A percentile compares a stretch with the other conserved stretches of the same genome.
phyloP scores from a whole-genome alignment of 345 rosid genomes.

The Nasturtium officinale region DNA sequence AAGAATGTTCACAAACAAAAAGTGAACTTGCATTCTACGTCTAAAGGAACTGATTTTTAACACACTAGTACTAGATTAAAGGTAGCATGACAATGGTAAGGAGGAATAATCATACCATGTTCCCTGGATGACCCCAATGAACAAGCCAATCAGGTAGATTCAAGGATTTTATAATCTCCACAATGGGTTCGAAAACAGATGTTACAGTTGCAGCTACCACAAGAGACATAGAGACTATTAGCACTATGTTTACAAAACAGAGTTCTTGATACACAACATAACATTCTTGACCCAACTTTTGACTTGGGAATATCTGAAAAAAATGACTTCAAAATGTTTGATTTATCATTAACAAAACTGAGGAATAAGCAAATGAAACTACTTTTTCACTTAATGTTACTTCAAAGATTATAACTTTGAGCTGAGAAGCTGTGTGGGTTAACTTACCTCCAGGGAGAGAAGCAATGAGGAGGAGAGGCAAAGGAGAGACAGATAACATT shows the following conservation, averaged over 20 bases:
- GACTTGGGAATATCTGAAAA: neutral
- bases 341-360: no score
- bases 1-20: no score
- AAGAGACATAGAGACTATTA: slow-evolving; percentile 14
- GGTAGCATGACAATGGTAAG: neutral
- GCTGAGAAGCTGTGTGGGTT: neutral
- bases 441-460: slow-evolving; percentile 85
- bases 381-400: neutral
- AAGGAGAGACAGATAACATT: slow-evolving; percentile 67
- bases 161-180: slow-evolving; percentile 73
- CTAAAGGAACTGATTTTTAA: neutral
- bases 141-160: slow-evolving; percentile 90
- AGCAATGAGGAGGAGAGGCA: slow-evolving; percentile 66
- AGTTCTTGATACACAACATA: neutral
- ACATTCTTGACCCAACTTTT: neutral
- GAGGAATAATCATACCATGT: slow-evolving; percentile 58
- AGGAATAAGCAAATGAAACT: no score
- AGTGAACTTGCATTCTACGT: neutral
- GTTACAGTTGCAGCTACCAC: slow-evolving; percentile 68
- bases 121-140: slow-evolving; percentile 97
- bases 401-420: neutral
- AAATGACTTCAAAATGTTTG: neutral
- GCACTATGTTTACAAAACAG: neutral
- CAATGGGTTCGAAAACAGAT: slow-evolving; percentile 72
- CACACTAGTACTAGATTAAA: neutral